Percentiles rank a stretch among this genome's conserved stretches.
phyloP scores from a whole-genome alignment of 257 asterid species.

The Plantago major region DNA sequence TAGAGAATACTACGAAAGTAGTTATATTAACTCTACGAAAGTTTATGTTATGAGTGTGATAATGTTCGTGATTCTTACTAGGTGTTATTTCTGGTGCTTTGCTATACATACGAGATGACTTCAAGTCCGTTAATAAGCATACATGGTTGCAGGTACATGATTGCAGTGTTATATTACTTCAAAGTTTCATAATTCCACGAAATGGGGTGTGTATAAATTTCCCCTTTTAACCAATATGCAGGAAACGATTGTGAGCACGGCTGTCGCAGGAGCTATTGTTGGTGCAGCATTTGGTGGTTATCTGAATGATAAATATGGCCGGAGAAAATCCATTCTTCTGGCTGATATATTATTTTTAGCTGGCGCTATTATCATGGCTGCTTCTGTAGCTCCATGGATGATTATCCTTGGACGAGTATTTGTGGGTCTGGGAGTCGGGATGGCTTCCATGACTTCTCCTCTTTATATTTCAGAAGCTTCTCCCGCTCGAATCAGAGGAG shows the following conservation, averaged over 20 bases:
- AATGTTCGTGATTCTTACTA: constrained; percentile 16
- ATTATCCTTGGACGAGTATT: constrained; percentile 64
- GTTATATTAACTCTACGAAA: not conserved
- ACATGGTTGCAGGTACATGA: constrained; percentile 62
- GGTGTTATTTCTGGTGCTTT: constrained; percentile 92
- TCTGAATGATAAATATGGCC: constrained; percentile 61
- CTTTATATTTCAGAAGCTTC: constrained; percentile 82
- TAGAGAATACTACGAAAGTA: not conserved
- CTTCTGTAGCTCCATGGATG: constrained; percentile 60
- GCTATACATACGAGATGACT: constrained; percentile 68
- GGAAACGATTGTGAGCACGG: constrained; percentile 86
- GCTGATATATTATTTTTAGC: constrained; percentile 58
- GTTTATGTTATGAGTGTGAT: not conserved
- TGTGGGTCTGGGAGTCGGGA: constrained; percentile 84
- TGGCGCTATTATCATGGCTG: constrained; percentile 68
- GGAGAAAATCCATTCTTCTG: constrained; percentile 54
- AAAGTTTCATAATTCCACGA: not conserved
- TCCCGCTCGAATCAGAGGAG: constrained; percentile 80
- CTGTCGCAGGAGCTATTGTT: constrained; percentile 72
- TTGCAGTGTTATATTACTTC: not conserved
- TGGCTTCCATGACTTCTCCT: constrained; percentile 88
- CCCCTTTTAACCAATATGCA: constrained; percentile 9
- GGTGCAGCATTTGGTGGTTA: constrained; percentile 80
- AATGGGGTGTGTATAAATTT: not conserved
- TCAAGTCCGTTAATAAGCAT: constrained; percentile 34